Evolutionary conservation across 495 filamentous ascomycete species (phyloP).

Genomic region (Aspergillus diversus): DNA sequence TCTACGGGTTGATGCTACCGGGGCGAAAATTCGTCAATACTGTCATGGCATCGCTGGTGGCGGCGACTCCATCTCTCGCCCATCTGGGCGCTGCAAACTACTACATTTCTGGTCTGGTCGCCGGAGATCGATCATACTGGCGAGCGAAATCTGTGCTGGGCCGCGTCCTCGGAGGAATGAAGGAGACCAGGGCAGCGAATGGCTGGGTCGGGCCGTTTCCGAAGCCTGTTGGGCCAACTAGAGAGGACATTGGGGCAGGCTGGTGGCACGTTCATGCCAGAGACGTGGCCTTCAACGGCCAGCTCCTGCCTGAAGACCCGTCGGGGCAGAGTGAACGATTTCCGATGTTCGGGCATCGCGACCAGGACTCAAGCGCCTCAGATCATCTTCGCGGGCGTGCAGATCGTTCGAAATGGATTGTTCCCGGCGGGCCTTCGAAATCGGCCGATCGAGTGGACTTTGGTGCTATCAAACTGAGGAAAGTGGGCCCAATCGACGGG

Average conservation of each 20-base stretch:
- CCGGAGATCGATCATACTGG: not conserved
- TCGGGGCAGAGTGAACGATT: not conserved
- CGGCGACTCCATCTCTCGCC: not conserved
- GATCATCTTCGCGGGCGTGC: not conserved
- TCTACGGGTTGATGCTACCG: constrained; percentile 2
- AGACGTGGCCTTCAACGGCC: not conserved
- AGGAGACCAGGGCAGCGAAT: not conserved
- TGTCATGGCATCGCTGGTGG: constrained; percentile 1
- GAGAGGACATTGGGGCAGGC: not conserved
- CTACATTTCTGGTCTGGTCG: not conserved
- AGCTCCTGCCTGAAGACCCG: not conserved
- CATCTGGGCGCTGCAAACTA: not conserved
- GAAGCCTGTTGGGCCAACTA: not conserved
- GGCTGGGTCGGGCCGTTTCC: constrained; percentile 3
- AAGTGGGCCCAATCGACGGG: not conserved
- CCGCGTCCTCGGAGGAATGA: constrained; percentile 4
- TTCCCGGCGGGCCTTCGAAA: not conserved
- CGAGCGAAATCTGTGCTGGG: not conserved
- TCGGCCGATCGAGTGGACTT: not conserved
- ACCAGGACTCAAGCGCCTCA: not conserved
- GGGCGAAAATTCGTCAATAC: not conserved
- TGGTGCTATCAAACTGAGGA: not conserved
- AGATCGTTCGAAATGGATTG: not conserved
- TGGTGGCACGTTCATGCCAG: not conserved
- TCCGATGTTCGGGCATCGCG: not conserved